These are phyloP conservation scores for Asterophora lycoperdoides DNA, from an alignment of 768 basidiomycete genomes.

Conservation along the genomic window DNA sequence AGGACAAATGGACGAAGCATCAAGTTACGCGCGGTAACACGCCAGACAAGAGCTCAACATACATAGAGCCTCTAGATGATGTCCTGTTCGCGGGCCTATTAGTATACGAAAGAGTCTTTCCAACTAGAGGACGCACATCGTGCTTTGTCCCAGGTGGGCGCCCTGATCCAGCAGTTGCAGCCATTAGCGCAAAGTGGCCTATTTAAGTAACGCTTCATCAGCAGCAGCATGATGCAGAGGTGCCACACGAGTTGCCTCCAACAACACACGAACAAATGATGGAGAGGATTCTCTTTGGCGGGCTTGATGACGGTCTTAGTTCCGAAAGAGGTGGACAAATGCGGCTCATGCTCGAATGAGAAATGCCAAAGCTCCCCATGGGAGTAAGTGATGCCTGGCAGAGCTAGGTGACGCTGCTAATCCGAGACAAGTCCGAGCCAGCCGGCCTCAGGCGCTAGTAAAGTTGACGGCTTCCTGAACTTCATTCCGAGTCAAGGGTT, in stretches of 20 bases:
- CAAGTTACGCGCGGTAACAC: neutral
- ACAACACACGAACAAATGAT: slow-evolving; percentile 21
- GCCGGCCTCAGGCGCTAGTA: too few species aligned
- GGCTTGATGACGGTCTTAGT: slow-evolving; percentile 15
- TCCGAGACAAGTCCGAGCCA: too few species aligned
- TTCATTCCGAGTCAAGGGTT: too few species aligned
- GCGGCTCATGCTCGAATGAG: slow-evolving; percentile 15
- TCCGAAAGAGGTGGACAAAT: slow-evolving; percentile 16
- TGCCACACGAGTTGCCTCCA: slow-evolving; percentile 9
- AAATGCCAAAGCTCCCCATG: slow-evolving; percentile 13
- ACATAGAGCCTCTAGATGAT: slow-evolving; percentile 15
- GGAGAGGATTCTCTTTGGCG: slow-evolving; percentile 15
- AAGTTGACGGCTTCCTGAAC: too few species aligned
- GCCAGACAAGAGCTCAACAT: neutral
- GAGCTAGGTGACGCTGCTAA: too few species aligned
- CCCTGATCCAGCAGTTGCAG: slow-evolving; percentile 12
- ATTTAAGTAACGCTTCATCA: slow-evolving; percentile 17
- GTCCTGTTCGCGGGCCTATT: slow-evolving; percentile 4
- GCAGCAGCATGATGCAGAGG: slow-evolving; percentile 18
- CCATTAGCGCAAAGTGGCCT: slow-evolving; percentile 9
- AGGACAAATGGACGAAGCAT: neutral
- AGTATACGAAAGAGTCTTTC: neutral
- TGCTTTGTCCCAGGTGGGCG: slow-evolving; percentile 9
- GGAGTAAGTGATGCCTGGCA: too few species aligned
- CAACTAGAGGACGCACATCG: slow-evolving; percentile 12